Evolutionary conservation across 768 basidiomycete genomes (phyloP).

Genomic region (Tulasnella calospora): DNA sequence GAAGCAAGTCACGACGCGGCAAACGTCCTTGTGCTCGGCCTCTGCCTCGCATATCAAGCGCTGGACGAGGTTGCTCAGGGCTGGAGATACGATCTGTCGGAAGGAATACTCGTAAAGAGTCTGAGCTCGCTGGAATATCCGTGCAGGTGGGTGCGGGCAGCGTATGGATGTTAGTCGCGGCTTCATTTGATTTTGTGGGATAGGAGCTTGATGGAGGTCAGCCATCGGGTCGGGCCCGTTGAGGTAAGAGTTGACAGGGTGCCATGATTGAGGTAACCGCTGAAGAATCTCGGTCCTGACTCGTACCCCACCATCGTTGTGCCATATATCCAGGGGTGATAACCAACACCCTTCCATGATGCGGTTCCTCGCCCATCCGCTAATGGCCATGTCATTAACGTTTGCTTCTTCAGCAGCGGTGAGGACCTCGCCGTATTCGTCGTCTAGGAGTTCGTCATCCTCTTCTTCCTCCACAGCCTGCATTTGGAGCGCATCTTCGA

Average conservation of each 20-base stretch:
- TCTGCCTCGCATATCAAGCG: constrained; percentile 18
- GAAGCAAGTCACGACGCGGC: background rate
- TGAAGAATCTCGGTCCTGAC: background rate
- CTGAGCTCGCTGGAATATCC: constrained; percentile 18
- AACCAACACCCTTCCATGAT: constrained; percentile 26
- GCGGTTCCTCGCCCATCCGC: constrained; percentile 24
- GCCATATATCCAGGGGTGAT: constrained; percentile 23
- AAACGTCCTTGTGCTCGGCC: constrained; percentile 16
- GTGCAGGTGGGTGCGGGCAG: constrained; percentile 8
- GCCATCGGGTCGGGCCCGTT: background rate
- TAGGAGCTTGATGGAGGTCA: background rate
- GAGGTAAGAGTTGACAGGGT: constrained; percentile 22
- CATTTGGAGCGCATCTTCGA: constrained; percentile 1
- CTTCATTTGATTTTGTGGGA: background rate
- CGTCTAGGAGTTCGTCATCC: constrained; percentile 21
- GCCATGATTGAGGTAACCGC: constrained; percentile 17
- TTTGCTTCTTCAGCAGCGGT: constrained; percentile 21
- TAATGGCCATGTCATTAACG: constrained; percentile 23
- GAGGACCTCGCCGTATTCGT: constrained; percentile 18
- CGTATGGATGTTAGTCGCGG: background rate
- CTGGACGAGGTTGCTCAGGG: constrained; percentile 19
- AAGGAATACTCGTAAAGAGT: constrained; percentile 15
- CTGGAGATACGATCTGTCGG: constrained; percentile 21
- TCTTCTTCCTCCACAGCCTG: constrained; percentile 24
- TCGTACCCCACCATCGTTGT: background rate